These are phyloP conservation scores for Bauhinia variegata DNA, from an alignment of 306 rosid species.

Conservation along the genomic window DNA sequence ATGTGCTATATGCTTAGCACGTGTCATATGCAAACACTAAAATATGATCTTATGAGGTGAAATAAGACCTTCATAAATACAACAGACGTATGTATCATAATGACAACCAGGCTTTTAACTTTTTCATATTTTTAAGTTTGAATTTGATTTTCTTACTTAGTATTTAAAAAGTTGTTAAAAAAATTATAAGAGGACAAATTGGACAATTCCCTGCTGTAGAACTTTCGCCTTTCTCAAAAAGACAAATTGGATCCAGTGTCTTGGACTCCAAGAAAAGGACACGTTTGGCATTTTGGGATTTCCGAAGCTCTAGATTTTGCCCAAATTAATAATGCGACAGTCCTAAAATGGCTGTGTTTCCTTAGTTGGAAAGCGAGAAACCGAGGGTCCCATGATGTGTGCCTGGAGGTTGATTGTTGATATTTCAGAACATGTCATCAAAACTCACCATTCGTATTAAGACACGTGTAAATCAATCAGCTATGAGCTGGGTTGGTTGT, in stretches of 20 bases:
- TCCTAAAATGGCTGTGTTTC: neutral
- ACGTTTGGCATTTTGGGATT: conserved; percentile 7
- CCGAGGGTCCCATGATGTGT: conserved; percentile 36
- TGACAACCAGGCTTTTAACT: no score
- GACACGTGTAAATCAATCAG: neutral
- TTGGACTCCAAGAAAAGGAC: conserved; percentile 37
- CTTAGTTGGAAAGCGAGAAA: conserved; percentile 41
- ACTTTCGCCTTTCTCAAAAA: conserved; percentile 30
- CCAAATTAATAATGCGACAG: neutral
- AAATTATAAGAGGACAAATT: no score
- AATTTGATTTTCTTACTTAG: conserved; percentile 10
- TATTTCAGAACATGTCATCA: neutral
- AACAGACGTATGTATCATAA: no score
- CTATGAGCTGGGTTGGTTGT: no score
- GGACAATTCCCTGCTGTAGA: neutral
- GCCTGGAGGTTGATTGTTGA: neutral
- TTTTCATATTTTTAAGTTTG: no score
- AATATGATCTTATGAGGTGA: no score
- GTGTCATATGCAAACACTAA: no score
- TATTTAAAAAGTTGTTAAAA: no score
- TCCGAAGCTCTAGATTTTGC: neutral
- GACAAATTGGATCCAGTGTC: neutral
- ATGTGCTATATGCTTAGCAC: no score
- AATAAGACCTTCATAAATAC: no score
- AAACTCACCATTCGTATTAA: neutral